phyloP scores from a whole-genome alignment of 805 yeast genomes.

The Dipodascus geniculatus region DNA sequence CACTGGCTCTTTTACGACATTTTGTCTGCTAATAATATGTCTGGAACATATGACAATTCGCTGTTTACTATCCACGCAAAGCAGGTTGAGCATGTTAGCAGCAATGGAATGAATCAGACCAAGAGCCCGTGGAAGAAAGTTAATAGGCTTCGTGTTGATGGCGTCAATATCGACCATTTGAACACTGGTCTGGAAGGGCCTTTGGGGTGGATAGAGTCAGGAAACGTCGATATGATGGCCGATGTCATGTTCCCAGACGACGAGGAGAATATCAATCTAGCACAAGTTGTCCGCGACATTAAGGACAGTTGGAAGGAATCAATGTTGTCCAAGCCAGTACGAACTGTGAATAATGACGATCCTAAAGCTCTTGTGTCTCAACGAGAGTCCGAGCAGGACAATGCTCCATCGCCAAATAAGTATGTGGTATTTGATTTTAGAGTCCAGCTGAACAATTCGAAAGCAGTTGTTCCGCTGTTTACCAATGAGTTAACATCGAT shows the following conservation, averaged over 20 bases:
- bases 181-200: slow-evolving; percentile 85
- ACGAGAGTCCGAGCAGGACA: slow-evolving; percentile 17
- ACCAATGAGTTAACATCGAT: slow-evolving; percentile 82
- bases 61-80: slow-evolving; percentile 82
- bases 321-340: slow-evolving; percentile 12
- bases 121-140: slow-evolving; percentile 41
- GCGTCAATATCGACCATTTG: slow-evolving; percentile 75
- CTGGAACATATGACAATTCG: slow-evolving; percentile 90
- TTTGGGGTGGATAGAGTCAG: slow-evolving; percentile 92
- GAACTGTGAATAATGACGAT: slow-evolving; percentile 11
- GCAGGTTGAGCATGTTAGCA: slow-evolving; percentile 36
- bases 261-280: slow-evolving; percentile 35
- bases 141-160: slow-evolving; percentile 74
- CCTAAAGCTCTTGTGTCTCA: slow-evolving; percentile 9
- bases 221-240: slow-evolving; percentile 87
- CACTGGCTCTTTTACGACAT: slow-evolving; percentile 92
- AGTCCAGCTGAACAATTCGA: slow-evolving; percentile 68
- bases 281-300: slow-evolving; percentile 27
- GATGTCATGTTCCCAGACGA: slow-evolving; percentile 75
- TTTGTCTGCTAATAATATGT: slow-evolving; percentile 68
- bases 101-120: slow-evolving; percentile 19
- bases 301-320: slow-evolving; percentile 30
- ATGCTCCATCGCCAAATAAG: slow-evolving; percentile 27
- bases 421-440: slow-evolving; percentile 71
- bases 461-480: slow-evolving; percentile 82